These are phyloP conservation scores for Vicia sativa DNA, from an alignment of 306 rosid genomes.

Conservation along the genomic window DNA sequence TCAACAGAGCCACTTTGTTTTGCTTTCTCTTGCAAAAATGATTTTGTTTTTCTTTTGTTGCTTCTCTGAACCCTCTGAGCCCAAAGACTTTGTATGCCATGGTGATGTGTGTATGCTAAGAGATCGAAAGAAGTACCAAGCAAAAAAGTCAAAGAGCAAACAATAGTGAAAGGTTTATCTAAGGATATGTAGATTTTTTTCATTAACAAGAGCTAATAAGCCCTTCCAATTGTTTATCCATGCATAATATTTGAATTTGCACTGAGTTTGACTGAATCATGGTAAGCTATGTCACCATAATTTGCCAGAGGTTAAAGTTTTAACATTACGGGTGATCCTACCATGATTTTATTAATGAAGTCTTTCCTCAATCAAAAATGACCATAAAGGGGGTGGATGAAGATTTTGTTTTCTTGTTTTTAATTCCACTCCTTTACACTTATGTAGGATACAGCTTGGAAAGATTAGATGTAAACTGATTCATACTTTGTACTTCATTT, in stretches of 20 bases:
- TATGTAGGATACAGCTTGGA: neutral
- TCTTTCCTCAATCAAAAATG: no score
- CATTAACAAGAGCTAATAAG: neutral
- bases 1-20: neutral
- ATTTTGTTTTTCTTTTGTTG: conserved; percentile 55
- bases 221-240: neutral
- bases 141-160: conserved; percentile 36
- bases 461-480: conserved; percentile 7
- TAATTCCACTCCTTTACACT: neutral
- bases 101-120: conserved; percentile 63
- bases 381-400: conserved; percentile 27
- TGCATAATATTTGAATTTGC: no score
- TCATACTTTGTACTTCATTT: neutral
- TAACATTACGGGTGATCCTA: no score
- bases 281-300: neutral
- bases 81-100: conserved; percentile 53
- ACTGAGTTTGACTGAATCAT: neutral
- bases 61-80: conserved; percentile 43
- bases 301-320: no score
- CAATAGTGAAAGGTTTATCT: conserved; percentile 2
- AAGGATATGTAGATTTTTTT: neutral
- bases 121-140: conserved; percentile 34
- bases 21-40: conserved; percentile 39
- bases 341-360: no score
- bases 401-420: neutral